phyloP scores from a whole-genome alignment of 2,329 filamentous ascomycete species.

The Leptographium lundbergii region DNA sequence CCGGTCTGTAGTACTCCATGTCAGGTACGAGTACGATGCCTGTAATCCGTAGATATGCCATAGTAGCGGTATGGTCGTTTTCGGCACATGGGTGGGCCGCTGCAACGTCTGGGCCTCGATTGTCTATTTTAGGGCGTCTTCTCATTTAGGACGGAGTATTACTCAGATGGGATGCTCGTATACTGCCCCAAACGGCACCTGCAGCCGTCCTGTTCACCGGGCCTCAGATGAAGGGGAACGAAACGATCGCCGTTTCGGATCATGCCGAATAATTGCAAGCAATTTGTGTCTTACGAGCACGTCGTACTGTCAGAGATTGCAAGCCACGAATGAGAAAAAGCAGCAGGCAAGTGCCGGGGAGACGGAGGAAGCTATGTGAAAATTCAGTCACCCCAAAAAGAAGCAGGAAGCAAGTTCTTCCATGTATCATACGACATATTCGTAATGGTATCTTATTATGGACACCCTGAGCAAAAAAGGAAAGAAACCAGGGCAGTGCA shows the following conservation, averaged over 20 bases:
- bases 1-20: not conserved
- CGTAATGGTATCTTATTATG: not conserved
- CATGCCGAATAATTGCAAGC: not conserved
- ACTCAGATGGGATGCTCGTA: not conserved
- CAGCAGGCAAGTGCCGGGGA: not conserved
- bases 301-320: too few relatives aligned
- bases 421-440: not conserved
- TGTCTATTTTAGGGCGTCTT: too few relatives aligned
- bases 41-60: too few relatives aligned
- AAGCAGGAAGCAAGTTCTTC: not conserved
- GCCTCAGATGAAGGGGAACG: not conserved
- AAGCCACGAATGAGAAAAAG: not conserved
- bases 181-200: not conserved
- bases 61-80: too few relatives aligned
- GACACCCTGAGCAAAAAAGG: not conserved
- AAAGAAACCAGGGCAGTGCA: not conserved
- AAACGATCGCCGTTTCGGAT: not conserved
- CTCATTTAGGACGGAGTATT: too few relatives aligned
- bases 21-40: too few relatives aligned
- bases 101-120: too few relatives aligned
- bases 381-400: not conserved
- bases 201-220: not conserved
- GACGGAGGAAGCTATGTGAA: not conserved
- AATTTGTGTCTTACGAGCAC: too few relatives aligned
- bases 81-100: not conserved